A percentile compares a stretch with the other conserved stretches of the same genome.
phyloP scores from a whole-genome alignment of 2,329 filamentous ascomycete species.

The Lachnum nothofagi region DNA sequence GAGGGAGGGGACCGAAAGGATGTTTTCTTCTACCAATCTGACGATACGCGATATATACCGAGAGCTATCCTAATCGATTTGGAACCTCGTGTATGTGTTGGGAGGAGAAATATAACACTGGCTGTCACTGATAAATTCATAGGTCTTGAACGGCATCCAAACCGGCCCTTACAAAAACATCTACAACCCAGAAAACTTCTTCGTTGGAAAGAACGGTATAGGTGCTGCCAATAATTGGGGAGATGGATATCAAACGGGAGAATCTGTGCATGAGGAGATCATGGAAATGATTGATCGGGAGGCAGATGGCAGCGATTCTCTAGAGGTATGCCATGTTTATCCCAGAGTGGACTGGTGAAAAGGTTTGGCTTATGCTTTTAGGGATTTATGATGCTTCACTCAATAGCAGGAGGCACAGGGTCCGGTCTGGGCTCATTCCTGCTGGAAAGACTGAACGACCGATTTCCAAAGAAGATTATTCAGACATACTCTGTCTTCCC shows the following conservation, averaged over 20 bases:
- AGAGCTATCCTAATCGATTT: conserved; percentile 92
- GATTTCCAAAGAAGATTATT: conserved; percentile 97
- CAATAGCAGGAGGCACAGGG: conserved; percentile 93
- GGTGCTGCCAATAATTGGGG: conserved; percentile 99
- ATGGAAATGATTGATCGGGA: conserved; percentile 99
- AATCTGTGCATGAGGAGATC: conserved; percentile 89
- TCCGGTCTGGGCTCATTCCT: conserved; percentile 94
- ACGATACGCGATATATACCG: conserved; percentile 97
- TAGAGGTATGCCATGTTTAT: conserved; percentile 61
- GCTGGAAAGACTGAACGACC: conserved; percentile 90
- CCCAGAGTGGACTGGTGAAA: conserved; percentile 8
- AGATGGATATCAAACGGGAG: conserved; percentile 88
- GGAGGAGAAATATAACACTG: neutral
- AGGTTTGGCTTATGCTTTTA: conserved; percentile 35
- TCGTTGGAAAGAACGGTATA: conserved; percentile 85
- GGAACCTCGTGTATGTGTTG: conserved; percentile 68
- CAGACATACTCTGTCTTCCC: conserved; percentile 99
- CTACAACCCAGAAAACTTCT: conserved; percentile 99
- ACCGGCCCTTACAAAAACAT: conserved; percentile 94
- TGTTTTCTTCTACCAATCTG: conserved; percentile 99
- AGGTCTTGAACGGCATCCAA: conserved; percentile 89
- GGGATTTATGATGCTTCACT: conserved; percentile 98
- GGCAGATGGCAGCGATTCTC: conserved; percentile 92
- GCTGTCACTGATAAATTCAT: conserved; percentile 9
- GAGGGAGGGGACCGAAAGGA: conserved; percentile 97